phyloP scores from a whole-genome alignment of 1,284 basidiomycete genomes.

The Ceratobasidium sp. region DNA sequence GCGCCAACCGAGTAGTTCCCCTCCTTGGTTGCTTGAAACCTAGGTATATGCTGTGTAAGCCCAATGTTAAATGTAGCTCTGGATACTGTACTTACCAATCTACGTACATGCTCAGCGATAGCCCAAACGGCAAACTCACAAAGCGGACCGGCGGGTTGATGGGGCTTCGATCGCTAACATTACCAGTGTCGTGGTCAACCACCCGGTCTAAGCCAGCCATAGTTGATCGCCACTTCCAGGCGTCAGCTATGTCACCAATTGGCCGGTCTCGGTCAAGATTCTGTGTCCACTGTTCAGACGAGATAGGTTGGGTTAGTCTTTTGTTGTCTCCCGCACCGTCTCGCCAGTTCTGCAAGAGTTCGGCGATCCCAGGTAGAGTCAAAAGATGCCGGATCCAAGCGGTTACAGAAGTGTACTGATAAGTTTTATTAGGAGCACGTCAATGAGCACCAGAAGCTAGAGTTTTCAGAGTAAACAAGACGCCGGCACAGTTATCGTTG shows the following conservation, averaged over 20 bases:
- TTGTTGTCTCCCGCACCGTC: not conserved
- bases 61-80: too few species aligned
- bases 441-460: not conserved
- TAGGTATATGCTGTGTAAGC: not conserved
- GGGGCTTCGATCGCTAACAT: not conserved
- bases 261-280: not conserved
- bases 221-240: not conserved
- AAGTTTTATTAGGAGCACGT: not conserved
- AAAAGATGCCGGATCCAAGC: slow-evolving; percentile 25
- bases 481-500: slow-evolving; percentile 6
- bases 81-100: slow-evolving; percentile 23
- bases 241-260: slow-evolving; percentile 9
- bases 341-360: slow-evolving; percentile 33
- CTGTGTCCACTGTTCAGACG: slow-evolving; percentile 1
- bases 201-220: not conserved
- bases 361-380: slow-evolving; percentile 2
- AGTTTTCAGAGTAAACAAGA: not conserved
- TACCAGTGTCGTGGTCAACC: not conserved
- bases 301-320: not conserved
- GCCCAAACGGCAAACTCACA: slow-evolving; percentile 16
- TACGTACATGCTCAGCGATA: slow-evolving; percentile 11
- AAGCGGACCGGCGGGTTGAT: slow-evolving; percentile 13
- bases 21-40: slow-evolving; percentile 40
- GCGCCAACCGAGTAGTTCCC: slow-evolving; percentile 27
- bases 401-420: slow-evolving; percentile 21